These are phyloP conservation scores for Nicotiana undulata DNA, from an alignment of 257 asterid species.

Conservation along the genomic window DNA sequence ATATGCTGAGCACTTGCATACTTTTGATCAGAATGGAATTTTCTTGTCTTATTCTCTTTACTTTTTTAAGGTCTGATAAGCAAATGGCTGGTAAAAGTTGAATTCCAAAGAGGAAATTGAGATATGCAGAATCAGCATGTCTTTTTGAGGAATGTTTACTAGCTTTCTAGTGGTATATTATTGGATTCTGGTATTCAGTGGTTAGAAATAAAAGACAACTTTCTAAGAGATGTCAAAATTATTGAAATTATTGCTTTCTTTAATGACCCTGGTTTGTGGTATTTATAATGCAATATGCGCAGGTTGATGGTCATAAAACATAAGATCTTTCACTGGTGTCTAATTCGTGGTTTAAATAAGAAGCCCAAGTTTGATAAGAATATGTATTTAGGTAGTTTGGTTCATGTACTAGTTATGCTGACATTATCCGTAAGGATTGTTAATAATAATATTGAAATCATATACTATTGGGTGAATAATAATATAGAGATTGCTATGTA, in stretches of 20 bases:
- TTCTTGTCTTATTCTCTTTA: not conserved
- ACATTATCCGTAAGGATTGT: not conserved
- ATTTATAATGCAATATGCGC: not conserved
- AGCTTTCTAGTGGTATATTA: not conserved
- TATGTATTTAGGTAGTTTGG: not conserved
- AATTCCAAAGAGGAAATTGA: not conserved
- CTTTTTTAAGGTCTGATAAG: not conserved
- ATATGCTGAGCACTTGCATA: not conserved
- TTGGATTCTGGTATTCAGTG: not conserved
- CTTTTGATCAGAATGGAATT: conserved; percentile 1
- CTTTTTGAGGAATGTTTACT: not conserved
- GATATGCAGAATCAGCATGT: not conserved
- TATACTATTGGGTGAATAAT: not conserved
- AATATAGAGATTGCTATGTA: not conserved
- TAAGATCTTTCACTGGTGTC: too few relatives aligned
- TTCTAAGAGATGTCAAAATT: not conserved
- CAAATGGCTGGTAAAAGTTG: not conserved
- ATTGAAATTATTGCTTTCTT: not conserved
- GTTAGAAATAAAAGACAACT: not conserved
- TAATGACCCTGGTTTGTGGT: not conserved
- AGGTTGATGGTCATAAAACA: not conserved
- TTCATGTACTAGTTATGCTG: not conserved
- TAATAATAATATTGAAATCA: not conserved
- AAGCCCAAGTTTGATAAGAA: not conserved
- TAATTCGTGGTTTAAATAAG: not conserved